These are phyloP conservation scores for Metarhizium robertsii DNA, from an alignment of 2,329 filamentous ascomycete genomes.

Conservation along the genomic window DNA sequence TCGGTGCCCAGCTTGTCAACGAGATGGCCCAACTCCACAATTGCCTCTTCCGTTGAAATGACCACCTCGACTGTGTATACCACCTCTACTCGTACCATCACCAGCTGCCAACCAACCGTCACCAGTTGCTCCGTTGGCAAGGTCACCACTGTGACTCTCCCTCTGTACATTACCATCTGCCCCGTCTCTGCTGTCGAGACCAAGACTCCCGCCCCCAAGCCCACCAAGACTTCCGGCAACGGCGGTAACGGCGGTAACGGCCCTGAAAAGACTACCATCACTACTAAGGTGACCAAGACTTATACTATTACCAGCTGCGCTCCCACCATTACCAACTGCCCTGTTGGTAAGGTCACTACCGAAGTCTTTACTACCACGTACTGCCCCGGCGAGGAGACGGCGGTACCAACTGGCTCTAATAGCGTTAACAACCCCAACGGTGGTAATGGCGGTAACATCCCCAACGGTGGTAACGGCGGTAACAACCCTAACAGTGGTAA, in stretches of 20 bases:
- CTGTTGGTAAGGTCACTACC: conserved; percentile 14
- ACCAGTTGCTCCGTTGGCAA: conserved; percentile 22
- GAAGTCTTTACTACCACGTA: conserved; percentile 10
- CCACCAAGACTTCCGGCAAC: neutral
- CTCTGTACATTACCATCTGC: conserved; percentile 33
- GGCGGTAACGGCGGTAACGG: neutral
- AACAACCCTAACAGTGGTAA: too few species aligned
- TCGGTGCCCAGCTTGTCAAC: neutral
- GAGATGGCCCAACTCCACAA: conserved; percentile 1
- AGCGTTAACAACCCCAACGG: too few species aligned
- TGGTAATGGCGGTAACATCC: too few species aligned
- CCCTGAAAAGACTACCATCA: conserved; percentile 30
- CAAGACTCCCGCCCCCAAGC: neutral
- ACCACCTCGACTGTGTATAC: conserved; percentile 25
- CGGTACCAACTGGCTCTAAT: neutral
- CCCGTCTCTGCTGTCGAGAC: conserved; percentile 15
- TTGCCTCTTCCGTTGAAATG: conserved; percentile 4
- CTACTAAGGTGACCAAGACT: conserved; percentile 44
- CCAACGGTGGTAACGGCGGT: too few species aligned
- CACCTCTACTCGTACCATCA: conserved; percentile 37
- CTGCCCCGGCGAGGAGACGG: conserved; percentile 9
- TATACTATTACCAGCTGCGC: conserved; percentile 49
- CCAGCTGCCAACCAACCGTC: conserved; percentile 34
- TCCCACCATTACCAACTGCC: conserved; percentile 50
- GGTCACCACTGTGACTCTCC: conserved; percentile 26